Evolutionary conservation across 1,284 basidiomycete genomes (phyloP), one percentile per base, ranked within the genome.

Genomic region (Marasmius oreades): DNA sequence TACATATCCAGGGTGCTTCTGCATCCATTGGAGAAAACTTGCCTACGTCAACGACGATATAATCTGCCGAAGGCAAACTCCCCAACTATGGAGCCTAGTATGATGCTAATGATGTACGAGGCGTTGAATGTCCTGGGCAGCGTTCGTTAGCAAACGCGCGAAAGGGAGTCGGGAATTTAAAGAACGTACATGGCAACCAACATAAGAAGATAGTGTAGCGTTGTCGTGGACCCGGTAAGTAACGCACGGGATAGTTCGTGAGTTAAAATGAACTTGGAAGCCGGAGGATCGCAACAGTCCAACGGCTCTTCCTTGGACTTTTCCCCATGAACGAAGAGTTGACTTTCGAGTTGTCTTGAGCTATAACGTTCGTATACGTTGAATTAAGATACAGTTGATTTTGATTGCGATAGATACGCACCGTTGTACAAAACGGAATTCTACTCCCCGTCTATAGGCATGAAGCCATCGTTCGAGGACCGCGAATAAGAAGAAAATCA

Each of bases 171-270:
- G 2, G n/a, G 45, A 7, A 16, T 26, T 8, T 12, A 37, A 3
- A 61, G n/a, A n/a, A n/a, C 62, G 31, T 44, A 66, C 63, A 65
- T 66, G 46, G 61, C 61, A 23, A 64, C 58, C 26, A 66, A 56
- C 65, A 66, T 66, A 18, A 66, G 54, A 6, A 65, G 44, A 51
- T 66, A 66, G 39, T 65, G 61, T 12, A 66, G 12, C 6, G 62
- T 64, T 8, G 52, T 45, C 14, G 60, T 59, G 14, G 62, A 37
- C 11, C 62, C 62, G 1, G 61, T 59, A 14, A 64, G 28, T n/a
- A 39, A 39, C 3, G 62, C 61, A 33, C 61, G 62, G 46, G 55
- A 45, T 16, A 66, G 54, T 48, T 63, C 62, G 22, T 65, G 62
- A 3, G 65, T 62, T 42, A 66, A 59, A 52, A 65, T 60, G 53